Evolutionary conservation across 768 basidiomycete species (phyloP), one percentile per base, ranked within the genome.

Genomic region (Kwoniella pini): DNA sequence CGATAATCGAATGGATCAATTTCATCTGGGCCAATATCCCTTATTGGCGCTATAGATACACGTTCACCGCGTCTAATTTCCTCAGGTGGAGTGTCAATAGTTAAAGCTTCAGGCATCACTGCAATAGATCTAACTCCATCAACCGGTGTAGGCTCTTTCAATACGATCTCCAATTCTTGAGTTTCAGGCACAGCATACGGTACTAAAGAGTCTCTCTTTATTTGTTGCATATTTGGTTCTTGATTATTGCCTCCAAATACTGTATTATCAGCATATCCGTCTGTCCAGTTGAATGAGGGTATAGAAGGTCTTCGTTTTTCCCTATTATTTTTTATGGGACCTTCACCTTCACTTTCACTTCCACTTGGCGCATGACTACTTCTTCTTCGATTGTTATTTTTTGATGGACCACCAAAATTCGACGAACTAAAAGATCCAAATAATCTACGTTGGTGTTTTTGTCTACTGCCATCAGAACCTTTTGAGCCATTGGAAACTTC

Each of bases 221-320:
- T 46, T 48, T 45, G 42, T 38, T 30, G 26, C 22, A 36, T 27
- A 42, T 19, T 17, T 5, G 19, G 40, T 6, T 42, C n/a, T 42
- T 42, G 11, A 39, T 42, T 52, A 21, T 45, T 36, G 22, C 49
- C 54, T 1, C 42, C 43, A 19, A 43, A 50, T 3, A 60, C 40
- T 12, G 60, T 52, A 22, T 54, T 51, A 9, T 50, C 60, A 27
- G 45, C 60, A 40, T 65, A 69, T 17, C 68, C 68, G 17, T 70
- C 65, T 27, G 68, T 62, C 68, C 68, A 70, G 15, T 39, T 57
- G 63, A 70, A 67, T 17, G 62, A 54, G 17, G 68, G 60, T 21
- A 67, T 30, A 17, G 21, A 51, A 26, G 27, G 40, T 45, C 31
- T 53, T 49, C 45, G 26, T 17, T 39, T 54, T 36, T 28, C 30